These are phyloP conservation scores for Fallopia convolvulus DNA, from an alignment of 148 eudicot genomes.

Conservation along the genomic window DNA sequence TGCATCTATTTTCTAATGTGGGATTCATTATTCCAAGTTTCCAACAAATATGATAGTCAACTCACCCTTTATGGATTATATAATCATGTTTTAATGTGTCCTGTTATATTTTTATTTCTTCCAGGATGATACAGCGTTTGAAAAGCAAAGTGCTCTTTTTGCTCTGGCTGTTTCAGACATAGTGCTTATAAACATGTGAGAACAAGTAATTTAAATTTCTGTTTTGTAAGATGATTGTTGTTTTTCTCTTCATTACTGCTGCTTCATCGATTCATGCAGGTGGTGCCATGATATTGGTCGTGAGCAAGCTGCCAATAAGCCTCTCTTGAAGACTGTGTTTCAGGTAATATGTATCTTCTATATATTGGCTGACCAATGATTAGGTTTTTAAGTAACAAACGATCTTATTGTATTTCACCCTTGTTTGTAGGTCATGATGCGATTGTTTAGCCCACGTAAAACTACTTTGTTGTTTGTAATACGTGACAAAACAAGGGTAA, in stretches of 20 bases:
- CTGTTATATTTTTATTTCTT: slow-evolving; percentile 10
- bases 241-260: slow-evolving; percentile 11
- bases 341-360: slow-evolving; percentile 42
- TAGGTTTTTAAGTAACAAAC: neutral
- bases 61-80: neutral
- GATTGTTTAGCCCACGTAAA: slow-evolving; percentile 97
- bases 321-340: slow-evolving; percentile 94
- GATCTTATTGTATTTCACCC: slow-evolving; percentile 11
- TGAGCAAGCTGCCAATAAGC: slow-evolving; percentile 99
- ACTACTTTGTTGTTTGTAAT: slow-evolving; percentile 97
- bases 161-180: slow-evolving; percentile 99
- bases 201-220: neutral
- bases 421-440: slow-evolving; percentile 83
- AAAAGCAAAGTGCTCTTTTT: slow-evolving; percentile 97
- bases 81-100: neutral
- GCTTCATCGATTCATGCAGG: slow-evolving; percentile 35
- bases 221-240: slow-evolving; percentile 3
- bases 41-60: neutral
- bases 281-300: slow-evolving; percentile 99
- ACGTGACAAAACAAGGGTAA: slow-evolving; percentile 97
- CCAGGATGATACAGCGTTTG: slow-evolving; percentile 98
- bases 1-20: neutral
- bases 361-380: slow-evolving; percentile 12
- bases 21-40: neutral
- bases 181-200: slow-evolving; percentile 98